Evolutionary conservation across 805 yeast species (phyloP).

Genomic region (Metschnikowia continentalis): DNA sequence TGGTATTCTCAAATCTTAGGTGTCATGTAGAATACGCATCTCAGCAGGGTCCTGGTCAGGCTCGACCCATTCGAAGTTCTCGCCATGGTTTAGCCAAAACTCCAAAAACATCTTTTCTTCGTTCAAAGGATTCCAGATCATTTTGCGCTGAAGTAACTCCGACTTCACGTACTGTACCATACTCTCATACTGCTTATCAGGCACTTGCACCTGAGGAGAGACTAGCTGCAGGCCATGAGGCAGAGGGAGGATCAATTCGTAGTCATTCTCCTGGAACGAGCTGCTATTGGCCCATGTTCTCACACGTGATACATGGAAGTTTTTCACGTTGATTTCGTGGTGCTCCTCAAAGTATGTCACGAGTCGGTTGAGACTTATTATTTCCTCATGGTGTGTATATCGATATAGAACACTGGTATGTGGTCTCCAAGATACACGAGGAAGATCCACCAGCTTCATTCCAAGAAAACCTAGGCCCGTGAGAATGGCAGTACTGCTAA

Average conservation of each 20-base stretch:
- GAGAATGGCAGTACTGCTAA: background rate
- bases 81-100: slow-evolving; percentile 50
- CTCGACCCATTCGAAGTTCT: slow-evolving; percentile 83
- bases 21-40: slow-evolving; percentile 10
- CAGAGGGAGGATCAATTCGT: slow-evolving; percentile 10
- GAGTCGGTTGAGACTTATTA: slow-evolving; percentile 29
- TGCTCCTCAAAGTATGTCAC: slow-evolving; percentile 41
- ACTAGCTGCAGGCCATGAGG: background rate
- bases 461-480: background rate
- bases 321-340: slow-evolving; percentile 37
- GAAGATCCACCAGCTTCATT: slow-evolving; percentile 2
- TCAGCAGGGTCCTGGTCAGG: slow-evolving; percentile 87
- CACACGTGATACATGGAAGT: slow-evolving; percentile 26
- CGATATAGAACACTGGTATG: slow-evolving; percentile 27
- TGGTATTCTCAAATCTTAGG: background rate
- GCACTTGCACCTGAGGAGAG: slow-evolving; percentile 7
- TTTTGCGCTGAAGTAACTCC: slow-evolving; percentile 10
- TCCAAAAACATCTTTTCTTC: slow-evolving; percentile 36
- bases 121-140: slow-evolving; percentile 23
- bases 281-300: slow-evolving; percentile 1
- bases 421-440: slow-evolving; percentile 33
- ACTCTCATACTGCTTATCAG: slow-evolving; percentile 7
- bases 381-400: slow-evolving; percentile 28
- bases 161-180: slow-evolving; percentile 8
- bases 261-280: slow-evolving; percentile 8